phyloP scores from a whole-genome alignment of 176 grass and related monocot species.

The Paspalum notatum region DNA sequence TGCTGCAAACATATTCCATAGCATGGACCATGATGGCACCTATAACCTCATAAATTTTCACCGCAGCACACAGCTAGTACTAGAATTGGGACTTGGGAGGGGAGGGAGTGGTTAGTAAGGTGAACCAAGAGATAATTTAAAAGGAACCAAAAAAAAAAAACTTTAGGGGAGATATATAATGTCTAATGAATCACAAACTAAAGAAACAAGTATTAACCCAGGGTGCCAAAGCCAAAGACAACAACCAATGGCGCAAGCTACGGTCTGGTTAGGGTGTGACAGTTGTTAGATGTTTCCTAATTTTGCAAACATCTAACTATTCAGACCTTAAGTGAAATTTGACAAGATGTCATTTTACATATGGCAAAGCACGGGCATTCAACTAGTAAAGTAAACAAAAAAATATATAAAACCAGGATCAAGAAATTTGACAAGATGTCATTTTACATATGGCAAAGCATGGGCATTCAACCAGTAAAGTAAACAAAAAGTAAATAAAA shows the following conservation, averaged over 20 bases:
- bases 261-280: neutral
- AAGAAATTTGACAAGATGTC: no score
- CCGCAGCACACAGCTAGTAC: neutral
- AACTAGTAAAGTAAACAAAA: no score
- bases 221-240: neutral
- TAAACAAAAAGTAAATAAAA: neutral
- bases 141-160: no score
- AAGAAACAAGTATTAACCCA: neutral
- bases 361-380: no score
- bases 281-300: neutral
- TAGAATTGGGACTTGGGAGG: neutral
- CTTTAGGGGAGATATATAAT: no score
- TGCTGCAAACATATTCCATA: no score
- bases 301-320: slow-evolving; percentile 8
- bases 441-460: no score
- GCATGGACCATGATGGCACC: no score
- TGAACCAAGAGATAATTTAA: neutral
- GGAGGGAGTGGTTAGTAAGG: neutral
- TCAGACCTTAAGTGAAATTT: neutral
- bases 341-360: slow-evolving; percentile 12
- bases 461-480: no score
- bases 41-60: neutral
- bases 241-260: neutral
- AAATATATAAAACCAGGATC: no score
- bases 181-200: neutral